Percentiles rank a stretch among this genome's conserved stretches.
Conservation (phyloP, 139 green algal species). For the Tetraselmis striata region DNA sequence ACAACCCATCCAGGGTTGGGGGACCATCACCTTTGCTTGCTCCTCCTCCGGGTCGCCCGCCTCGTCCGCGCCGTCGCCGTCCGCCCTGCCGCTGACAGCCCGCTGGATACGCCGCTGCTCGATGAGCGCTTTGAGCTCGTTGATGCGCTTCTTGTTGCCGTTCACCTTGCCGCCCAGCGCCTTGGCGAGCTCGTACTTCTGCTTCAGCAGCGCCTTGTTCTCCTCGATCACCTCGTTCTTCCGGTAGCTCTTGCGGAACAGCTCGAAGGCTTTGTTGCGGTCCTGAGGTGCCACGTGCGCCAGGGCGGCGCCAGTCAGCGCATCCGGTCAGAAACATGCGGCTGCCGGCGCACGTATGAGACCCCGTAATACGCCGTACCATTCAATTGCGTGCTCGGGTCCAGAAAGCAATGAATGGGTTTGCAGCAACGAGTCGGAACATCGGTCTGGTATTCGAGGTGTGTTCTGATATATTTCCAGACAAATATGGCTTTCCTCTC, state of each 20-base stretch:
- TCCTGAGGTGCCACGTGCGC: no score
- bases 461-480: no score
- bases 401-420: no score
- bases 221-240: constrained; percentile 76
- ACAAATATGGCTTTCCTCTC: no score
- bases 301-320: no score
- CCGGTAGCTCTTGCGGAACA: constrained; percentile 74
- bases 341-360: no score
- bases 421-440: no score
- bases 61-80: constrained; percentile 2
- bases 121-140: constrained; percentile 54
- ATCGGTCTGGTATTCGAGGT: no score
- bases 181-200: constrained; percentile 76
- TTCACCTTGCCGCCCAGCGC: constrained; percentile 33
- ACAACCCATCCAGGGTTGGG: no score
- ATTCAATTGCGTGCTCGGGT: no score
- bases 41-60: constrained; percentile 46
- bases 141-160: constrained; percentile 44
- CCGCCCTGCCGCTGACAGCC: constrained; percentile 22
- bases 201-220: constrained; percentile 73
- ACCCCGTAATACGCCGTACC: no score
- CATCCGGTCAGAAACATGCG: no score
- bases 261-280: constrained; percentile 70
- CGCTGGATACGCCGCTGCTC: constrained; percentile 62
- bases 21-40: constrained; percentile 34